Conservation (phyloP, 2,329 filamentous ascomycete species). For the Cercospora beticola region DNA sequence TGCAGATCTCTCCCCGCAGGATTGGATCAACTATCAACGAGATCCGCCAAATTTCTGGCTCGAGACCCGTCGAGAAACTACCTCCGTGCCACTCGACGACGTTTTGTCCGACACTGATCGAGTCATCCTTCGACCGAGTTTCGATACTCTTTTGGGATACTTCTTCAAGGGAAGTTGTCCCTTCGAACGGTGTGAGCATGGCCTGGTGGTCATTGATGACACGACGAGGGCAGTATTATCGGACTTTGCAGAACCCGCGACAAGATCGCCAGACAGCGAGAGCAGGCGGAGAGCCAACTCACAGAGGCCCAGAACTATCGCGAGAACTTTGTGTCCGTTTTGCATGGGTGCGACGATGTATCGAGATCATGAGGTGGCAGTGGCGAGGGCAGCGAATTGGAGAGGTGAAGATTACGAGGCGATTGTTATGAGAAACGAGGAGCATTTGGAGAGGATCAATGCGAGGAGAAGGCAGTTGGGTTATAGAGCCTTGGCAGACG, state of each 20-base stretch:
- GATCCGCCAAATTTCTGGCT: background rate
- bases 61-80: background rate
- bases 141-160: background rate
- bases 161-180: conserved; percentile 5
- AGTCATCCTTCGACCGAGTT: background rate
- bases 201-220: background rate
- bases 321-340: conserved; percentile 10
- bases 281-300: background rate
- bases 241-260: background rate
- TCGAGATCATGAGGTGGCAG: background rate
- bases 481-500: background rate
- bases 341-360: conserved; percentile 8
- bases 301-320: background rate
- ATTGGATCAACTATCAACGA: background rate
- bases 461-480: background rate
- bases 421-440: background rate
- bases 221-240: background rate
- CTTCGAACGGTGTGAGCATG: background rate
- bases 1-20: background rate
- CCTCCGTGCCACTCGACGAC: background rate
- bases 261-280: background rate
- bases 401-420: background rate
- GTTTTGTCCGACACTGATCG: background rate
- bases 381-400: background rate
- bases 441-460: background rate